A percentile compares a stretch with the other conserved stretches of the same genome.
phyloP scores from a whole-genome alignment of 2,329 filamentous ascomycete genomes.

The Ceratocystis eucalypticola region DNA sequence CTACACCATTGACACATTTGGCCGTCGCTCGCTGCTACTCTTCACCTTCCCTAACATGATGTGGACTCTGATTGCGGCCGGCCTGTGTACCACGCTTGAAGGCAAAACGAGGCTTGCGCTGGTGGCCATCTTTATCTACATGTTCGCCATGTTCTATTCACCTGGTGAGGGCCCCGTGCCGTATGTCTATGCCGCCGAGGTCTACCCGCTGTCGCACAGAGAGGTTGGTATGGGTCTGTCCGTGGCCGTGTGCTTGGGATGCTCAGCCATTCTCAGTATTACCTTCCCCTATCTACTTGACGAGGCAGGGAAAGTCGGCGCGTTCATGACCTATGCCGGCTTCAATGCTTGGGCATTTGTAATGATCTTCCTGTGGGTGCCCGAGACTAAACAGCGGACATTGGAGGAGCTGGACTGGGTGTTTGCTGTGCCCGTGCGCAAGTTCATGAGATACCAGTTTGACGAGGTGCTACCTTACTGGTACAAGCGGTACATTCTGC shows the following conservation, averaged over 20 bases:
- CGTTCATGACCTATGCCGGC: slow-evolving; percentile 39
- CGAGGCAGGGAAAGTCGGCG: slow-evolving; percentile 23
- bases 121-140: slow-evolving; percentile 48
- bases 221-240: slow-evolving; percentile 52
- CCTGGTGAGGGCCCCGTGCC: slow-evolving; percentile 51
- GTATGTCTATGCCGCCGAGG: slow-evolving; percentile 46
- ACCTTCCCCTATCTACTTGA: slow-evolving; percentile 38
- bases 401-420: slow-evolving; percentile 39
- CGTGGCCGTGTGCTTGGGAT: slow-evolving; percentile 46
- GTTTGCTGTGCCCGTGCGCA: slow-evolving; percentile 31
- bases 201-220: slow-evolving; percentile 49
- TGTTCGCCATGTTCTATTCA: slow-evolving; percentile 53
- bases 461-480: slow-evolving; percentile 29
- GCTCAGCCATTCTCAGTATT: slow-evolving; percentile 36
- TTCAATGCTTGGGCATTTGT: slow-evolving; percentile 42
- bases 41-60: slow-evolving; percentile 55
- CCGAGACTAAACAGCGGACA: slow-evolving; percentile 45
- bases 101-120: slow-evolving; percentile 36
- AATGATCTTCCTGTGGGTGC: slow-evolving; percentile 44
- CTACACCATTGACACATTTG: slow-evolving; percentile 54
- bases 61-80: slow-evolving; percentile 39
- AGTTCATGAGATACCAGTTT: slow-evolving; percentile 31
- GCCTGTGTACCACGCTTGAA: slow-evolving; percentile 29
- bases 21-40: slow-evolving; percentile 46
- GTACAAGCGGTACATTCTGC: slow-evolving; percentile 25